Evolutionary conservation across 116 monocot genomes (phyloP).

Genomic region (Cymodocea nodosa): DNA sequence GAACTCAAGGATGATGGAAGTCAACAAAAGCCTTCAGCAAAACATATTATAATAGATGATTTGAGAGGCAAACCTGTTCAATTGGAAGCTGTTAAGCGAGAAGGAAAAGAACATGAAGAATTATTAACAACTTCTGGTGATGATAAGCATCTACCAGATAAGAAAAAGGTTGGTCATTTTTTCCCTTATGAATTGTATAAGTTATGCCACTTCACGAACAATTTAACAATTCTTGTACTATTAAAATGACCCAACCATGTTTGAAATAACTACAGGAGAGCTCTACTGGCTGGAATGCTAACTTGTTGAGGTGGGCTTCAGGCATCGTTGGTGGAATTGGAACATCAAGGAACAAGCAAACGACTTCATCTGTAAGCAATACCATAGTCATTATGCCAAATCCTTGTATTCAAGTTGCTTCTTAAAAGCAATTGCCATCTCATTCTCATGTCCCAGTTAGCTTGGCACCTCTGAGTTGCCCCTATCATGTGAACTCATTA

Average conservation of each 20-base stretch:
- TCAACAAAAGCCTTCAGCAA: slow-evolving; percentile 20
- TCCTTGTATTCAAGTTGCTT: too few relatives aligned
- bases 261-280: slow-evolving; percentile 23
- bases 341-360: slow-evolving; percentile 33
- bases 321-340: slow-evolving; percentile 64
- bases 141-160: slow-evolving; percentile 15
- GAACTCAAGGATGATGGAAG: slow-evolving; percentile 34
- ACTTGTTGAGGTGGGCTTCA: slow-evolving; percentile 92
- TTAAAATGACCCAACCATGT: neutral
- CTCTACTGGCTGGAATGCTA: slow-evolving; percentile 60
- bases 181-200: neutral
- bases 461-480: too few relatives aligned
- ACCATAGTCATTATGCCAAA: neutral
- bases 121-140: slow-evolving; percentile 55
- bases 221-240: neutral
- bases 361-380: slow-evolving; percentile 26
- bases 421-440: too few relatives aligned
- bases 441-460: too few relatives aligned
- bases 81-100: slow-evolving; percentile 60
- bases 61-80: slow-evolving; percentile 82
- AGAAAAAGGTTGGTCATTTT: slow-evolving; percentile 25
- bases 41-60: slow-evolving; percentile 68
- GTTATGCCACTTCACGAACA: neutral
- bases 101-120: slow-evolving; percentile 73
- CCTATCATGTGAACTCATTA: too few relatives aligned